phyloP scores from a whole-genome alignment of 225 moss, liverwort and hornwort species.

The Takakia lepidozioides region DNA sequence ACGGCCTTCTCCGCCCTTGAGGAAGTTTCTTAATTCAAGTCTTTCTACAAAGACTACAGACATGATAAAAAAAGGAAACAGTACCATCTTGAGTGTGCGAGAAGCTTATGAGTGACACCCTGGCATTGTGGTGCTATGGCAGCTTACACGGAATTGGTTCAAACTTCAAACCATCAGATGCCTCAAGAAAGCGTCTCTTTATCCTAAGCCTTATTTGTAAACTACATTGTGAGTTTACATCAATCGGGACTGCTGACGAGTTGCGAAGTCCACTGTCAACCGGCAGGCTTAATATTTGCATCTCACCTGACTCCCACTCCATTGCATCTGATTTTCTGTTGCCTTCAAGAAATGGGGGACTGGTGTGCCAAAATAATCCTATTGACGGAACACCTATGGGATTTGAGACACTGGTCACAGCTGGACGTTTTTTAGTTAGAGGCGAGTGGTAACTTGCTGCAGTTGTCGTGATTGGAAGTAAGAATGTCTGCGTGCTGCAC shows the following conservation, averaged over 20 bases:
- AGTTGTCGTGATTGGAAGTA: constrained; percentile 61
- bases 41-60: constrained; percentile 15
- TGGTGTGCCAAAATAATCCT: too few relatives aligned
- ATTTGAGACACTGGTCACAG: too few relatives aligned
- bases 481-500: constrained; percentile 48
- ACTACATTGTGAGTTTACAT: too few relatives aligned
- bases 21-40: constrained; percentile 18
- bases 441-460: constrained; percentile 48
- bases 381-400: too few relatives aligned
- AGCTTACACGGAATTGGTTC: constrained; percentile 54
- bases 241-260: constrained; percentile 13
- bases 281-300: not conserved
- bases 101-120: too few relatives aligned
- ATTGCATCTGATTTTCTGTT: constrained; percentile 6
- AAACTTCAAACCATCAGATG: constrained; percentile 45
- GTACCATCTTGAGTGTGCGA: not conserved
- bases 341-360: constrained; percentile 3
- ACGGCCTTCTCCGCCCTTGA: constrained; percentile 6
- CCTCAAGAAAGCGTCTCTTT: constrained; percentile 45
- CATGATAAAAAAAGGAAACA: constrained; percentile 9
- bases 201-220: constrained; percentile 41
- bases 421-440: too few relatives aligned
- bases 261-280: constrained; percentile 12
- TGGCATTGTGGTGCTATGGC: too few relatives aligned
- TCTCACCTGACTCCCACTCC: constrained; percentile 9